Percentiles rank a stretch among this genome's conserved stretches.
These are phyloP conservation scores for Xylaria grammica DNA, from an alignment of 495 filamentous ascomycete genomes.

Conservation along the genomic window DNA sequence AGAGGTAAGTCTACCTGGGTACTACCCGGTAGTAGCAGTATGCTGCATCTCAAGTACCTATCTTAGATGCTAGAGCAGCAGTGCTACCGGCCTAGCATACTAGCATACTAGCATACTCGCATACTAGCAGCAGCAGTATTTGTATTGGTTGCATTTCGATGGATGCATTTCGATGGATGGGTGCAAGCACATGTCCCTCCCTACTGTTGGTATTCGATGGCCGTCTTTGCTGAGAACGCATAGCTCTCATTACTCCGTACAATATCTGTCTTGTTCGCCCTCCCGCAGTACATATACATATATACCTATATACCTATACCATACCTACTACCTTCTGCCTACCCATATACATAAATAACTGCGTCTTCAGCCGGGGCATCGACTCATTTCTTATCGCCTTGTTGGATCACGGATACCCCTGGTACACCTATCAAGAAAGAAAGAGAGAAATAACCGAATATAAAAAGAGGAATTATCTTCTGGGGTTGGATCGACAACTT, in stretches of 20 bases:
- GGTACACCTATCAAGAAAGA: not conserved
- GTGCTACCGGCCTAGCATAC: not conserved
- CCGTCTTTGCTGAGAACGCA: not conserved
- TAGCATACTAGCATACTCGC: not conserved
- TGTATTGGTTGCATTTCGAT: not conserved
- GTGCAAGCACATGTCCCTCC: not conserved
- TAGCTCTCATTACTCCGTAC: not conserved
- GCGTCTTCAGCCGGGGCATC: not conserved
- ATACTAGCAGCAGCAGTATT: constrained; percentile 4
- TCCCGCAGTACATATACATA: too few relatives aligned
- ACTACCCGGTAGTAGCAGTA: not conserved
- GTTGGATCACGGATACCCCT: not conserved
- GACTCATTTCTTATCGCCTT: not conserved
- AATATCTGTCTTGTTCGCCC: not conserved
- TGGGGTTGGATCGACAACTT: too few relatives aligned
- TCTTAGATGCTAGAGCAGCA: not conserved
- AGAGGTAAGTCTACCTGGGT: too few relatives aligned
- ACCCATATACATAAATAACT: not conserved
- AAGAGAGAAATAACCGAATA: too few relatives aligned
- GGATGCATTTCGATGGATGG: too few relatives aligned
- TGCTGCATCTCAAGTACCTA: not conserved
- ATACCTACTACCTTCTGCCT: too few relatives aligned
- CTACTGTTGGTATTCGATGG: not conserved
- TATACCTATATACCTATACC: not conserved
- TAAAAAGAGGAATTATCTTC: too few relatives aligned